phyloP scores from a whole-genome alignment of 257 asterid genomes.

The Fraxinus cuspidata region DNA sequence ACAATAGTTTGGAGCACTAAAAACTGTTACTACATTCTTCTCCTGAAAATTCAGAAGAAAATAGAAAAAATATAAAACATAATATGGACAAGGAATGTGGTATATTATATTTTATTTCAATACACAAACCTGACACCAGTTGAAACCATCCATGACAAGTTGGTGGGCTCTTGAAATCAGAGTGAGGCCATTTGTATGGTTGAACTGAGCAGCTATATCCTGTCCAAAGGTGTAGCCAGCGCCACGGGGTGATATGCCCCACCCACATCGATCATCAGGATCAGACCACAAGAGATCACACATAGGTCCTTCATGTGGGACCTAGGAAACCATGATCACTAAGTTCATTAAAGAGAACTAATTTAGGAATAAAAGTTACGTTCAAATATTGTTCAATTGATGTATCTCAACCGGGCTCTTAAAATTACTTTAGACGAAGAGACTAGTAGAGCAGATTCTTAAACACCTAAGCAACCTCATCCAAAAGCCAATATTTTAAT shows the following conservation, averaged over 20 bases:
- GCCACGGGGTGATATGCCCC: conserved; percentile 98
- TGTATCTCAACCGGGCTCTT: neutral
- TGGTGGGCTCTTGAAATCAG: conserved; percentile 98
- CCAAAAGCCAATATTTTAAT: neutral
- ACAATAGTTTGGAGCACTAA: conserved; percentile 94
- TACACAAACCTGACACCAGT: conserved; percentile 93
- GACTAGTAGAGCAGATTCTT: neutral
- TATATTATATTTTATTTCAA: neutral
- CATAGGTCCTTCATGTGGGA: conserved; percentile 98
- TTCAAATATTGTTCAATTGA: neutral
- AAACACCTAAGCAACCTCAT: neutral
- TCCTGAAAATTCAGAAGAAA: conserved; percentile 52
- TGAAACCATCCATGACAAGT: conserved; percentile 96
- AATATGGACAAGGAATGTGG: neutral
- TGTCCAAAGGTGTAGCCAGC: conserved; percentile 98
- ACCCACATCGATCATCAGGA: conserved; percentile 94
- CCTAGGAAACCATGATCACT: conserved; percentile 48
- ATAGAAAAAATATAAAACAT: conserved; percentile 5
- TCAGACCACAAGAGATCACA: conserved; percentile 98
- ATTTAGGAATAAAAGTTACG: neutral
- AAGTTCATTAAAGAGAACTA: conserved; percentile 17
- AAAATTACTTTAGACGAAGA: neutral
- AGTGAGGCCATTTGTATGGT: conserved; percentile 90
- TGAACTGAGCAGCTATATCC: conserved; percentile 91
- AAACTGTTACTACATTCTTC: conserved; percentile 90